Evolutionary conservation across 2,329 filamentous ascomycete species (phyloP), one percentile per base, ranked within the genome.

Genomic region (Didymella lethalis): DNA sequence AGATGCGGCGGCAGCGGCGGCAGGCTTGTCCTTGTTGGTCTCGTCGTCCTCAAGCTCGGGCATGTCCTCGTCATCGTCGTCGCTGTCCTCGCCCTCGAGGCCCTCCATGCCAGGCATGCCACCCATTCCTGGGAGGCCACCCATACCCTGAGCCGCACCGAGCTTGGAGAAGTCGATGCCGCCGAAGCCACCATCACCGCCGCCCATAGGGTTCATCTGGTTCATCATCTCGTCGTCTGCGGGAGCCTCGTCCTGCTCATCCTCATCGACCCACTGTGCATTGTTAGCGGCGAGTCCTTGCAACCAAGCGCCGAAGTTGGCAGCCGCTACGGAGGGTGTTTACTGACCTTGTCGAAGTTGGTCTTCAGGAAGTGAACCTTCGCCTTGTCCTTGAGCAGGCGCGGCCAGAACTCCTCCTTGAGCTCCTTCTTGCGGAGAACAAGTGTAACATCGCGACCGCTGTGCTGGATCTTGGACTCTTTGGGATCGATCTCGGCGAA

Each of bases 301-400:
- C 11, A 18, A 25, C 16, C 20, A 16, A 2, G n/a, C 47, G 32
- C 48, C 41, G 20, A 29, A 14, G 1, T 43, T n/a, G 41, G 40
- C 40, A 25, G 29, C 38, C n/a, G 26, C 23, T 26, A 2, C 28
- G 6, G 7, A 5, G 7, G 14, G 26, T 6, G 23, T 23, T 18
- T 14, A 70, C 84, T 61, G 77, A 90, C 88, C 90, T 97, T 97
- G 84, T 97, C 93, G 73, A 99, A 99, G 83, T 99, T 90, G 66
- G 95, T 98, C 89, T 97, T 97, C 75, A 99, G 82, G 87, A 93
- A 99, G 83, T 98, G 95, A 54, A 91, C 82, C 84, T 92, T 97
- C 85, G 92, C 90, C 68, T 83, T 80, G 61, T 94, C 91, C 88
- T 97, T 97, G 77, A 97, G 85, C 74, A 99, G 86, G 65, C 95